A percentile compares a stretch with the other conserved stretches of the same genome.
These are phyloP conservation scores for Candida coquimbonensis DNA, from an alignment of 805 yeast species.

Conservation along the genomic window DNA sequence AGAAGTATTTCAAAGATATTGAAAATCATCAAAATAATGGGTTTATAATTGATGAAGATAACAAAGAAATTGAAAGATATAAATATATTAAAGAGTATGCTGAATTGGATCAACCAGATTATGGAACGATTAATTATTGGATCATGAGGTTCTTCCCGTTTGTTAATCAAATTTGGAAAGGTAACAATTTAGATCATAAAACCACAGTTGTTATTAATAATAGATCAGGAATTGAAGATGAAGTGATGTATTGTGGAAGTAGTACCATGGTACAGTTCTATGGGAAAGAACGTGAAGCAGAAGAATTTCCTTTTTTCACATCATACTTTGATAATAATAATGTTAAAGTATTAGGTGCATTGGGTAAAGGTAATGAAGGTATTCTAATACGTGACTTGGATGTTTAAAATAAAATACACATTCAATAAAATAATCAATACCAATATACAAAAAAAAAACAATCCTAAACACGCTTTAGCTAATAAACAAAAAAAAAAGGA, in stretches of 20 bases:
- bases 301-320: not conserved
- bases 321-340: slow-evolving; percentile 34
- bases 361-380: slow-evolving; percentile 64
- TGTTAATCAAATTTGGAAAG: slow-evolving; percentile 28
- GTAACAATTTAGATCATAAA: slow-evolving; percentile 10
- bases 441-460: not conserved
- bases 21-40: slow-evolving; percentile 15
- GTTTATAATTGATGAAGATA: slow-evolving; percentile 8
- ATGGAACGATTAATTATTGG: slow-evolving; percentile 64
- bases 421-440: not conserved
- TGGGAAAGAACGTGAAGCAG: slow-evolving; percentile 29
- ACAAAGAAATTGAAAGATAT: slow-evolving; percentile 3
- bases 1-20: slow-evolving; percentile 6
- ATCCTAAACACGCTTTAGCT: not conserved
- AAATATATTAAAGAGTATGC: slow-evolving; percentile 18
- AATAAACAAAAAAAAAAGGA: not conserved
- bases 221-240: slow-evolving; percentile 72
- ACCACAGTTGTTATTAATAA: slow-evolving; percentile 52
- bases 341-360: slow-evolving; percentile 45
- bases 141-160: slow-evolving; percentile 61
- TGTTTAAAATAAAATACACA: not conserved
- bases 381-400: slow-evolving; percentile 53
- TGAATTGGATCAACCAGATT: slow-evolving; percentile 34
- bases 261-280: slow-evolving; percentile 49
- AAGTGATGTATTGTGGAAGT: slow-evolving; percentile 62